Base-by-base conservation (phyloP, 306 rosid genomes). In the Glycyrrhiza uralensis region DNA sequence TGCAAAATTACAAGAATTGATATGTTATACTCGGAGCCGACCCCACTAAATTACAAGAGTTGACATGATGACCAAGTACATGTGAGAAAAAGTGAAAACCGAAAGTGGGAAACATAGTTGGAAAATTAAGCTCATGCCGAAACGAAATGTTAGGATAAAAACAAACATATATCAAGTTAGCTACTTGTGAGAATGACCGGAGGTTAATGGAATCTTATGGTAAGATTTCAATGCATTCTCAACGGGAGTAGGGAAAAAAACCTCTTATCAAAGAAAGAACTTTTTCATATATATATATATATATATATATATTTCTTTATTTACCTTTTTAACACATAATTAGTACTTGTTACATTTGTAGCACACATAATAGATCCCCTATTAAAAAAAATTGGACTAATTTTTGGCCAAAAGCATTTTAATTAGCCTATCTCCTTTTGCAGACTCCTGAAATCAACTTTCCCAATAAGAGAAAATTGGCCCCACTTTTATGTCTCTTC, bases 61-160 rank as follows among this genome's bases (percentile, higher is more conserved):
- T 64, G 75, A 76, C 75, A 71, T 29, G 51, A 45, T 77, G 36
- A 33, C 17, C 57, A 26, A 73, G 46, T 58, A 47, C 18, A 46
- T 19, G 36, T 76, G 50, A 17, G 56, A 20, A 52, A 68, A 68
- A 77, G 69, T 18, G 42, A 70, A 20, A 54, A 55, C 62, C 63
- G 51, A 55, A 47, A 74, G 80, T 74, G 78, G 80, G 78, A 56
- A 42, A 63, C 83, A 63, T 12, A 62, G 75, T 69, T 78, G 63
- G 67, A 69, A 82, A 82, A 3, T 45, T 14, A 58, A 74, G 74
- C 72, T 56, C 82, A 69, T 69, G 78, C 68, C 54, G 44, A 69
- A 71, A 69, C 18, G 50, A 77, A 36, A 47, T 78, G 78, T 47
- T 56, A 32, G 75, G 71, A 12, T 38, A 78, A 69, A 59, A 15